Evolutionary conservation across 1,284 basidiomycete species (phyloP).

Genomic region (Ceratobasidium theobromae): DNA sequence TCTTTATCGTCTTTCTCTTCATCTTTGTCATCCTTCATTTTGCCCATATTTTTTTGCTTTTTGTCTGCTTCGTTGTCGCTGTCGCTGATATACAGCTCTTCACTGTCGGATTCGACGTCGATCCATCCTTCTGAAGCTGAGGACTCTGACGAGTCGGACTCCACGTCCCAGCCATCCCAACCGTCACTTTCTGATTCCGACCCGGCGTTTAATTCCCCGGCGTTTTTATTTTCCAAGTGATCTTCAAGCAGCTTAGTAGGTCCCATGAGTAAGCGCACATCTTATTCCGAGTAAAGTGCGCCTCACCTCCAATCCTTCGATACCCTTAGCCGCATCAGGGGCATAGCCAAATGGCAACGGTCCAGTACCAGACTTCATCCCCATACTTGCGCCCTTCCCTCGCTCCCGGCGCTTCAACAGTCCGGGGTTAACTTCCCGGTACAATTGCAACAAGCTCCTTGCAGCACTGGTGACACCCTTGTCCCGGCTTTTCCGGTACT

Average conservation of each 20-base stretch:
- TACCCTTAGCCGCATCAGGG: constrained; percentile 68
- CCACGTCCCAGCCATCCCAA: constrained; percentile 92
- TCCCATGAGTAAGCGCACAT: constrained; percentile 27
- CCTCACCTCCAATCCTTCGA: constrained; percentile 84
- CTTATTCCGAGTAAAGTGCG: not conserved
- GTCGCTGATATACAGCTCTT: constrained; percentile 77
- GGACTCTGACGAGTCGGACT: constrained; percentile 65
- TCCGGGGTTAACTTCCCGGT: constrained; percentile 92
- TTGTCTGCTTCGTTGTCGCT: constrained; percentile 74
- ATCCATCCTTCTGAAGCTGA: constrained; percentile 80
- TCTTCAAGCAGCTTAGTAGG: constrained; percentile 76
- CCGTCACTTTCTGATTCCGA: constrained; percentile 61
- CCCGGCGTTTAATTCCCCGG: constrained; percentile 50
- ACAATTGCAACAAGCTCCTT: constrained; percentile 87
- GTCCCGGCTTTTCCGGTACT: constrained; percentile 93
- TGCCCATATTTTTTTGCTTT: constrained; percentile 45
- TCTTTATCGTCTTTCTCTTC: constrained; percentile 41
- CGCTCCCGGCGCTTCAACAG: constrained; percentile 89
- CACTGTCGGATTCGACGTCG: constrained; percentile 73
- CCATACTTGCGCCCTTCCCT: constrained; percentile 84
- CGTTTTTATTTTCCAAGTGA: constrained; percentile 73
- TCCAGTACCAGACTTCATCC: constrained; percentile 57
- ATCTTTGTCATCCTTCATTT: constrained; percentile 41
- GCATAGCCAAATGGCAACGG: constrained; percentile 82
- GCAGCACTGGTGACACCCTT: constrained; percentile 91